Evolutionary conservation across 2,329 filamentous ascomycete species (phyloP), one percentile per base, ranked within the genome.

Genomic region (Curvularia eragrostidis): DNA sequence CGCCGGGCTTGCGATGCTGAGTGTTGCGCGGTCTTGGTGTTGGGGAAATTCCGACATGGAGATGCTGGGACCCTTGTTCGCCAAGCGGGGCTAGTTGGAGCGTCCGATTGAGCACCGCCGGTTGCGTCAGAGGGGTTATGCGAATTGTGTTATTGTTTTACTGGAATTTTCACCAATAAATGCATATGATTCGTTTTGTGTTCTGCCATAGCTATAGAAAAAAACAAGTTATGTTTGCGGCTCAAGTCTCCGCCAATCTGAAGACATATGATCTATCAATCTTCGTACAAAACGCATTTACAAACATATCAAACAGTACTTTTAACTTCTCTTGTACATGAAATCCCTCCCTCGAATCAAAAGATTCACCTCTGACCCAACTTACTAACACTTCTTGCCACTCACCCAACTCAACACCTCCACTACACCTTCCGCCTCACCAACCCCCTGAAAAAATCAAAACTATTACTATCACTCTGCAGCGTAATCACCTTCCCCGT

Each of bases 391-490:
- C 24, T 7, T 7, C 24, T 26, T 10, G 9, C n/a, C n/a, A 19
- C 38, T n/a, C n/a, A n/a, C 5, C 30, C 32, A 28, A 5, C 26
- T 28, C 26, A 28, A 8, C 26, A 28, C 26, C 26, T 28, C 26
- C 26, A 28, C 23, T 19, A 93, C 1, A 88, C 77, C 82, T 96
- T 98, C 70, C 89, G 85, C 80, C 87, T 91, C 19, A 99, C 81
- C 69, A 99, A 73, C 0, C 95, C 95, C 72, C 86, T 91, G 80
- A 97, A 96, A 76, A 97, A 99, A 78, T 99, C 95, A 80, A 99
- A 99, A 76, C 93, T 97, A 72, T 99, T 99, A 74, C 93, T 92
- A 76, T 99, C 95, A 75, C 93, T 97, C 81, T 97, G 93, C 78
- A 99, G 78, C 67, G 89, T 87, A 85, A 90, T 94, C 48, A 89